Evolutionary conservation across 1,284 basidiomycete genomes (phyloP), one percentile per base, ranked within the genome.

Genomic region (Cutaneotrichosporon sp.): DNA sequence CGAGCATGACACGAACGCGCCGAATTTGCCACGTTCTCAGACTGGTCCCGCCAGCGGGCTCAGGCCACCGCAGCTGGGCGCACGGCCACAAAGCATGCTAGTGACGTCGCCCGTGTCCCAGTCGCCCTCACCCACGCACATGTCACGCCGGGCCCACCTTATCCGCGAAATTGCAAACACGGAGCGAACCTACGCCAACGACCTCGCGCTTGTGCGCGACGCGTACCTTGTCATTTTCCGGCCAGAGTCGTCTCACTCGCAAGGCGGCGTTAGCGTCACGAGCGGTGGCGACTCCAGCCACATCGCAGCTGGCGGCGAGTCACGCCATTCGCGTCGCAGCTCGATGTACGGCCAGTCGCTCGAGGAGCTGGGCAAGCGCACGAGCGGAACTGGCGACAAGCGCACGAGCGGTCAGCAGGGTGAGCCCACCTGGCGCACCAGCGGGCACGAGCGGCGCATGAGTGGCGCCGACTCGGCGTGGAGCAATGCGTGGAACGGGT

Each of bases 171-270:
- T 93, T 20, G 80, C 90, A 40, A 81, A 83, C 12, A 91, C 89
- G 18, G 92, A 97, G 69, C 79, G 86, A 23, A 84, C 87, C 0
- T 94, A 94, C 73, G 88, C 91, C 1, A 85, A 83, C 10, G 92
- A 97, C 77, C 79, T 97, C 18, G 85, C 85, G 3, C 78, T 96
- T 46, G 83, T 96, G 49, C 80, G 86, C 43, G 87, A 91, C 62
- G 82, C 93, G 23, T 89, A 92, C 69, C 83, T 91, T 33, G 56
- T 54, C 8, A 59, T 64, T 2, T 55, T 61, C 33, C 65, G 68
- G 12, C 66, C 68, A 1, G 42, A 48, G 4, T 68, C 70, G 2
- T 57, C 57, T 10, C 57, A 62, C 37, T 68, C 67, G 14, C 34
- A 23, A 17, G 21, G 33, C 30, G 55, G 63, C 20, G 22, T 14